A percentile compares a stretch with the other conserved stretches of the same genome.
Evolutionary conservation across 495 filamentous ascomycete species (phyloP).

Genomic region (Physcia stellaris): DNA sequence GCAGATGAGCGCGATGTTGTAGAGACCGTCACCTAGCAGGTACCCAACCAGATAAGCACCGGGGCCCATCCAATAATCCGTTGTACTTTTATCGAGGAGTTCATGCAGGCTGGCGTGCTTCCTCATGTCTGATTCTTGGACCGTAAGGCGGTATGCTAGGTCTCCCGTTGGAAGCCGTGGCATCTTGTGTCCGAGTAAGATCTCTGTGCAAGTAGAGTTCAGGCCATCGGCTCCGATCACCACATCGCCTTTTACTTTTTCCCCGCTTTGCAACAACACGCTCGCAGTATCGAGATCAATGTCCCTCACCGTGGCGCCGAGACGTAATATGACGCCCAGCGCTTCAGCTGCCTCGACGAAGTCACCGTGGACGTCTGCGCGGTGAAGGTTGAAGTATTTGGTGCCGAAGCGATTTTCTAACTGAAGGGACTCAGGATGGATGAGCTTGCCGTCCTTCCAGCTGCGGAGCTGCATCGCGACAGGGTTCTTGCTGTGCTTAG

Average conservation of each 20-base stretch:
- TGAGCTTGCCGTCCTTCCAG: constrained; percentile 38
- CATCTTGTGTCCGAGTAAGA: constrained; percentile 27
- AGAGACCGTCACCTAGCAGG: constrained; percentile 35
- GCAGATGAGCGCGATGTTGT: constrained; percentile 50
- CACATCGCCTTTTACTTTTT: constrained; percentile 29
- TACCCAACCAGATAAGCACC: constrained; percentile 43
- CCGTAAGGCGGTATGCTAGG: constrained; percentile 44
- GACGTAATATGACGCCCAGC: constrained; percentile 36
- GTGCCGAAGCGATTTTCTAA: constrained; percentile 23
- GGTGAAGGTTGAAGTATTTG: constrained; percentile 36
- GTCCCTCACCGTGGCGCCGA: constrained; percentile 28
- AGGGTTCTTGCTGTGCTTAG: constrained; percentile 35
- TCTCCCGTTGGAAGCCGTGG: constrained; percentile 42
- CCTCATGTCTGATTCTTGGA: constrained; percentile 34
- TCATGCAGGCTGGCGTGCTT: constrained; percentile 28
- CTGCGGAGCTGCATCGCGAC: constrained; percentile 41
- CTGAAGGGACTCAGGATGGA: constrained; percentile 42
- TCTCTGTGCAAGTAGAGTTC: constrained; percentile 32
- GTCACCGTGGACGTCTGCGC: constrained; percentile 41
- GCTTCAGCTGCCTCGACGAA: constrained; percentile 36
- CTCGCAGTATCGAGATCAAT: constrained; percentile 28
- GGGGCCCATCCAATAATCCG: constrained; percentile 32
- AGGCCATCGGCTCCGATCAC: constrained; percentile 44
- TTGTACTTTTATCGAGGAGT: constrained; percentile 14
- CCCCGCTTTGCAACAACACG: constrained; percentile 23